Evolutionary conservation across 208 protist species (phyloP).

Genomic region (Herpetomonas samuelpessoai): DNA sequence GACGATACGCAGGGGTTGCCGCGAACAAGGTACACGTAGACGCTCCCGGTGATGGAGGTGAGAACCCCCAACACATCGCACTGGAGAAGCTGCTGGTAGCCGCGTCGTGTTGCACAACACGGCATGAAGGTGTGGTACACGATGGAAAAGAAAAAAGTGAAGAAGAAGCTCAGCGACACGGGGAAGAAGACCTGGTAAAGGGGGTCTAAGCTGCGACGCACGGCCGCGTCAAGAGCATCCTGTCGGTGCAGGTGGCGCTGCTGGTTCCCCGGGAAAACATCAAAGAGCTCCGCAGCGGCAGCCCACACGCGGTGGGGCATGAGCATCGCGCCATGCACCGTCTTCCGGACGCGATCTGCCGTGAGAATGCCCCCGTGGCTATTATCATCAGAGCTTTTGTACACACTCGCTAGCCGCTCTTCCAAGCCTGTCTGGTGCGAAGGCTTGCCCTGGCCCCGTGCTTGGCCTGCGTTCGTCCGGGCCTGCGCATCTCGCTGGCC

Average conservation of each 20-base stretch:
- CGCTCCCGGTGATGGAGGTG: conserved; percentile 38
- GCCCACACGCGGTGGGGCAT: neutral
- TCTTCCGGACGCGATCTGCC: neutral
- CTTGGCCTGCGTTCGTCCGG: neutral
- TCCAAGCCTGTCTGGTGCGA: no score
- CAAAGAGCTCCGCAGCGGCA: neutral
- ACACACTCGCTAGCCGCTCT: no score
- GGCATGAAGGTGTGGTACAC: conserved; percentile 69
- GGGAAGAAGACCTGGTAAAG: conserved; percentile 15
- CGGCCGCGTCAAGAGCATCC: neutral
- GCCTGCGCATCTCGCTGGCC: neutral
- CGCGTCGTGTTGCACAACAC: conserved; percentile 26
- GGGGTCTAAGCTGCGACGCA: conserved; percentile 10
- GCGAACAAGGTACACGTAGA: conserved; percentile 39
- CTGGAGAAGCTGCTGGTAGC: conserved; percentile 51
- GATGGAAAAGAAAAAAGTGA: conserved; percentile 52
- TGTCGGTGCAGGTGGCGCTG: neutral
- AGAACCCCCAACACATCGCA: conserved; percentile 55
- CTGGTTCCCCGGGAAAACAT: neutral
- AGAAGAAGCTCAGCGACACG: conserved; percentile 16
- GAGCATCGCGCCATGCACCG: neutral
- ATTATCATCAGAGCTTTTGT: neutral
- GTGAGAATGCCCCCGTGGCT: neutral
- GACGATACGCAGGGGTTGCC: conserved; percentile 12
- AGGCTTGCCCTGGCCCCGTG: no score